phyloP scores from a whole-genome alignment of 2,329 filamentous ascomycete genomes.

The Nannizziopsis barbatae region DNA sequence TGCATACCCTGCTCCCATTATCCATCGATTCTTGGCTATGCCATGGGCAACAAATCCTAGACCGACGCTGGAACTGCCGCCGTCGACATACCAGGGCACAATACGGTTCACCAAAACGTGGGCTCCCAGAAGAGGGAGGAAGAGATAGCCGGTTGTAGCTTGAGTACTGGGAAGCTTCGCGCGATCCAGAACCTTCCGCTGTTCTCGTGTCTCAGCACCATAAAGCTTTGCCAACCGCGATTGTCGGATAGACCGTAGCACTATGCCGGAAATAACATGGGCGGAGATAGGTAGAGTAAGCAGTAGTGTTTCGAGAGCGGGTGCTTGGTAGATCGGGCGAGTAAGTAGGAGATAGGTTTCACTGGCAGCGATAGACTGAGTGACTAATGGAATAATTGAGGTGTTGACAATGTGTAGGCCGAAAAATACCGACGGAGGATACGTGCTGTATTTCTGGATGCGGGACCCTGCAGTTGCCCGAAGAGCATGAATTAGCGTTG shows the following conservation, averaged over 20 bases:
- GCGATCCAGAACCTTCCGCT: conserved; percentile 28
- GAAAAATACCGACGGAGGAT: conserved; percentile 67
- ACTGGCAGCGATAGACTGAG: conserved; percentile 59
- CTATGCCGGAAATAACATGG: conserved; percentile 67
- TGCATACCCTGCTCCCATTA: conserved; percentile 59
- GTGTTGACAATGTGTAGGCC: conserved; percentile 71
- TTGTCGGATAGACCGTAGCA: conserved; percentile 63
- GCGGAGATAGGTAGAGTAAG: conserved; percentile 62
- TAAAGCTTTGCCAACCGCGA: conserved; percentile 62
- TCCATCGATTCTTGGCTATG: conserved; percentile 57
- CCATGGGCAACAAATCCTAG: conserved; percentile 76
- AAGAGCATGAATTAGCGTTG: neutral
- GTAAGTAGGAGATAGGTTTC: conserved; percentile 85
- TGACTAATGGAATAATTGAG: conserved; percentile 65
- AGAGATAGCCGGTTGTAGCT: conserved; percentile 59
- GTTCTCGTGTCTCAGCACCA: conserved; percentile 52
- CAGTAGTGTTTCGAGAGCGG: conserved; percentile 66
- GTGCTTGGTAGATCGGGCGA: conserved; percentile 81
- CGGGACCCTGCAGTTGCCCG: conserved; percentile 47
- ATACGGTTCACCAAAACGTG: conserved; percentile 68
- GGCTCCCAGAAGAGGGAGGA: conserved; percentile 53
- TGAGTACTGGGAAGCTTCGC: conserved; percentile 56
- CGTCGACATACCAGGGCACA: conserved; percentile 64
- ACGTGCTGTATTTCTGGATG: conserved; percentile 80
- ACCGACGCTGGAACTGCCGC: conserved; percentile 75